A percentile compares a stretch with the other conserved stretches of the same genome.
Conservation (phyloP, 192 early-diverging fungal species). For the Backusella tarrabulga region DNA sequence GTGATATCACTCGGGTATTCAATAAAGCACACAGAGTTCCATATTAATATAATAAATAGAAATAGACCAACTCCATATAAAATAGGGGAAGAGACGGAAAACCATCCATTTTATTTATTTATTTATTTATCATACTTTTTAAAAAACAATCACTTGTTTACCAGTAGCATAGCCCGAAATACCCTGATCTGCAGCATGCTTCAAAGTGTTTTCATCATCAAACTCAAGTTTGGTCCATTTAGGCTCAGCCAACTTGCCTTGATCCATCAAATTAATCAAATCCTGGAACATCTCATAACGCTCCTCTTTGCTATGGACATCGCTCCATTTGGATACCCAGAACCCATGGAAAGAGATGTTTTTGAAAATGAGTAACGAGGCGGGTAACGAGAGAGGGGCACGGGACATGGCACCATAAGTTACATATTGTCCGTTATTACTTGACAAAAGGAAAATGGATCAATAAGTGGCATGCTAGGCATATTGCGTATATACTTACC, state of each 20-base stretch:
- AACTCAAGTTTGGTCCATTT: constrained; percentile 38
- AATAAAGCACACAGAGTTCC: background rate
- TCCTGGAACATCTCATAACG: constrained; percentile 57
- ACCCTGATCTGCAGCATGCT: constrained; percentile 36
- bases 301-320: constrained; percentile 38
- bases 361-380: constrained; percentile 84
- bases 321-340: constrained; percentile 91
- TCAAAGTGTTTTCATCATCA: constrained; percentile 25
- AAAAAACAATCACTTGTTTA: constrained; percentile 47
- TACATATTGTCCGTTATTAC: constrained; percentile 58
- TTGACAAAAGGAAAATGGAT: background rate
- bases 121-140: background rate
- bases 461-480: background rate
- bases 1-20: background rate
- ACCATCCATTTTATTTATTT: background rate
- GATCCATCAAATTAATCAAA: constrained; percentile 47
- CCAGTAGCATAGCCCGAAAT: constrained; percentile 35
- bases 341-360: constrained; percentile 79
- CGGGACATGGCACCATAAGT: constrained; percentile 96
- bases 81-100: background rate
- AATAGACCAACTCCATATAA: too few relatives aligned
- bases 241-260: constrained; percentile 46
- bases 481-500: constrained; percentile 18
- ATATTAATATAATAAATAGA: background rate
- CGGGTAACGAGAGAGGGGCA: constrained; percentile 80